Conservation (phyloP, 1,284 basidiomycete genomes). For the Cryptococcus hybrid region DNA sequence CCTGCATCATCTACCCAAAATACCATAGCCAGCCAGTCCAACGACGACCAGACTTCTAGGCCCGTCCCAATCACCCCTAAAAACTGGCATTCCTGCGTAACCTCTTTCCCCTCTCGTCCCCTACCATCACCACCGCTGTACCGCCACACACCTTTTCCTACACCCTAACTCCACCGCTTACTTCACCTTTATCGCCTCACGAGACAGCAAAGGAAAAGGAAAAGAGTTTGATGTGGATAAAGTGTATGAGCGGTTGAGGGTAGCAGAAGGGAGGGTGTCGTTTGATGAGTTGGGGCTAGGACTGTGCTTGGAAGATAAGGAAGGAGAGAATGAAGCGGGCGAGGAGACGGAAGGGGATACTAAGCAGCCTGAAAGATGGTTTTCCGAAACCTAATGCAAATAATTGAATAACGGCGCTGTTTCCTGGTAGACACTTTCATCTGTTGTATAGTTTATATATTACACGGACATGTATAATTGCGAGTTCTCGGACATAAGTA, state of each 20-base stretch:
- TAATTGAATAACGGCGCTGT: neutral
- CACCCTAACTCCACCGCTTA: neutral
- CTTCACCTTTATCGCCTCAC: neutral
- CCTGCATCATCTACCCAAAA: no score
- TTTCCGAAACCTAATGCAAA: neutral
- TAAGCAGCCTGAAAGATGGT: neutral
- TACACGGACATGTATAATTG: no score
- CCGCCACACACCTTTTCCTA: neutral
- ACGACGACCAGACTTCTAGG: no score
- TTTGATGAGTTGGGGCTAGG: slow-evolving; percentile 5
- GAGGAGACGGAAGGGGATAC: neutral
- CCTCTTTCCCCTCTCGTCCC: neutral
- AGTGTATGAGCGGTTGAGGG: neutral
- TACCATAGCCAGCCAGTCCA: no score
- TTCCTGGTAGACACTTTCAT: neutral
- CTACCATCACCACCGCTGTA: neutral
- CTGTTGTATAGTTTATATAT: no score
- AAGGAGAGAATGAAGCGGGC: neutral
- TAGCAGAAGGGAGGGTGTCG: neutral
- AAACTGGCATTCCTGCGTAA: neutral
- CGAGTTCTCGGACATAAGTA: no score
- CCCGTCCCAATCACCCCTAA: neutral
- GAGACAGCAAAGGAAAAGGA: neutral
- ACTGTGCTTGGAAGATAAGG: neutral
- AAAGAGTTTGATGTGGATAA: slow-evolving; percentile 2